Percentiles rank a stretch among this genome's conserved stretches.
phyloP scores from a whole-genome alignment of 106 monocot genomes.

The Allium fistulosum region DNA sequence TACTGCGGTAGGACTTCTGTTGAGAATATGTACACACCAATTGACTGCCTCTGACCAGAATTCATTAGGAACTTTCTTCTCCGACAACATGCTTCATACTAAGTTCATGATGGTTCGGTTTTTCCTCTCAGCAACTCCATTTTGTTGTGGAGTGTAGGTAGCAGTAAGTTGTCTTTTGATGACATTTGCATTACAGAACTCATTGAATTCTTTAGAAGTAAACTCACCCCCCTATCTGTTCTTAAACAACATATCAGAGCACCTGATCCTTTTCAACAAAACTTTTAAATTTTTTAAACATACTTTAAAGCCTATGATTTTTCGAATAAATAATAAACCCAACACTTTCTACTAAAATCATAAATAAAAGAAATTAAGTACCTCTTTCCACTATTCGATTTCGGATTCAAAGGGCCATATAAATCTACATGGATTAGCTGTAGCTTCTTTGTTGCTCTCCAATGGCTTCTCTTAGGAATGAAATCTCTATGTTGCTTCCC shows the following conservation, averaged over 20 bases:
- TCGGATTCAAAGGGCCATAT: neutral
- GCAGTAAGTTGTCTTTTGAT: constrained; percentile 12
- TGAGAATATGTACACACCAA: constrained; percentile 10
- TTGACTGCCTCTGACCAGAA: constrained; percentile 19
- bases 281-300: neutral
- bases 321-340: neutral
- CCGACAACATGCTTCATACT: constrained; percentile 9
- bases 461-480: too few species aligned
- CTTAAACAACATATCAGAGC: neutral
- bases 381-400: constrained; percentile 1
- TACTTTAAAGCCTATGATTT: neutral
- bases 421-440: neutral
- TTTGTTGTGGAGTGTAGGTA: constrained; percentile 25
- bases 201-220: constrained; percentile 6
- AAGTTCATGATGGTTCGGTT: constrained; percentile 7
- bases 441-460: constrained; percentile 1
- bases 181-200: constrained; percentile 1
- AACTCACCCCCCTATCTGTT: neutral
- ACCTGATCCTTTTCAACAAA: neutral
- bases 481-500: too few species aligned
- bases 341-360: neutral
- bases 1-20: constrained; percentile 6
- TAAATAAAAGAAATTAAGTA: neutral
- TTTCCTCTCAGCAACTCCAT: constrained; percentile 16
- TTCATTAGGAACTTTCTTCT: constrained; percentile 6